Evolutionary conservation across 768 basidiomycete genomes (phyloP).

Genomic region (Leccinum olivaceopallidum): DNA sequence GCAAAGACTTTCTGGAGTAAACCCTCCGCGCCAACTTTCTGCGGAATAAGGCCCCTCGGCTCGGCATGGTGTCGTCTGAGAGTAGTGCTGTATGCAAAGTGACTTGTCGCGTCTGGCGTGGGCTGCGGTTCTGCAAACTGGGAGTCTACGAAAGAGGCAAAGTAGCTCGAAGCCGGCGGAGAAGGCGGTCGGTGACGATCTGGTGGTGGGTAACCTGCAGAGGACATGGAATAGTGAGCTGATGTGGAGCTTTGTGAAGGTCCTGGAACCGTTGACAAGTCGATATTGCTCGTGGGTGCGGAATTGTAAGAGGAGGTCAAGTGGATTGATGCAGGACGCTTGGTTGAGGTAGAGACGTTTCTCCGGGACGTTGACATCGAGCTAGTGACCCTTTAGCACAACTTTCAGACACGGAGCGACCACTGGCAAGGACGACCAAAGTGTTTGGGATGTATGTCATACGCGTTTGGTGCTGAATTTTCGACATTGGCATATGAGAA

Average conservation of each 20-base stretch:
- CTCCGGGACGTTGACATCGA: slow-evolving; percentile 33
- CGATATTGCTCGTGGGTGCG: slow-evolving; percentile 11
- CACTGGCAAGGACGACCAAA: not conserved
- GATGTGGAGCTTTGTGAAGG: slow-evolving; percentile 25
- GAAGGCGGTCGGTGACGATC: slow-evolving; percentile 42
- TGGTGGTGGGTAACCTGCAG: slow-evolving; percentile 8
- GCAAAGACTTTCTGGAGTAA: slow-evolving; percentile 47
- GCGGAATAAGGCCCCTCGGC: slow-evolving; percentile 36
- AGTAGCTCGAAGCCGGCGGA: slow-evolving; percentile 83
- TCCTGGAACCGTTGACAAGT: slow-evolving; percentile 17
- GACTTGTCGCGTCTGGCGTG: slow-evolving; percentile 61
- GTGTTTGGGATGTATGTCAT: not conserved
- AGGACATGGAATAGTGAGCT: slow-evolving; percentile 21
- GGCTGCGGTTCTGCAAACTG: slow-evolving; percentile 52
- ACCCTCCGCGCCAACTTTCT: slow-evolving; percentile 49
- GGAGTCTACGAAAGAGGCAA: slow-evolving; percentile 56
- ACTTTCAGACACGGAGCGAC: not conserved
- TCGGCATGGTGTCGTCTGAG: slow-evolving; percentile 67
- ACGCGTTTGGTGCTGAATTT: not conserved
- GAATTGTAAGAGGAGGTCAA: slow-evolving; percentile 8
- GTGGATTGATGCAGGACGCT: slow-evolving; percentile 18
- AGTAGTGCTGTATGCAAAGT: slow-evolving; percentile 85
- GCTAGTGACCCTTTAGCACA: not conserved
- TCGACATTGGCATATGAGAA: slow-evolving; percentile 15
- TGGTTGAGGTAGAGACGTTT: slow-evolving; percentile 14